Conservation (phyloP, 495 filamentous ascomycete species). For the Xylaria flabelliformis region DNA sequence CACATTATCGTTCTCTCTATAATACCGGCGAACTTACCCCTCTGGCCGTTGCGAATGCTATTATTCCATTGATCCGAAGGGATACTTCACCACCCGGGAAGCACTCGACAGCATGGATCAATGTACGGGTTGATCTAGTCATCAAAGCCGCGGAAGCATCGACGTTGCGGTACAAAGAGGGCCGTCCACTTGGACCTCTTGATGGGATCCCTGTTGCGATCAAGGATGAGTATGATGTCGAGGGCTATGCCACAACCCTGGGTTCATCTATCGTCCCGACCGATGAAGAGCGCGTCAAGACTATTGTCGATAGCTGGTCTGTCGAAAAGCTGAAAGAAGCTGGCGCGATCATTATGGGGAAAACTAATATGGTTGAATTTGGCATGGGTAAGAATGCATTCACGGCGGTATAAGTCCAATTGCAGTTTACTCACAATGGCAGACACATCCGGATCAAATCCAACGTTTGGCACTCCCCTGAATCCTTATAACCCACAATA, state of each 20-base stretch:
- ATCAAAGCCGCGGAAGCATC: constrained; percentile 70
- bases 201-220: constrained; percentile 81
- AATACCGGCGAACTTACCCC: constrained; percentile 71
- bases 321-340: constrained; percentile 73
- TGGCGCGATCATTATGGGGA: constrained; percentile 78
- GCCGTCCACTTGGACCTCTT: constrained; percentile 65
- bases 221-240: constrained; percentile 78
- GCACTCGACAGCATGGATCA: constrained; percentile 71
- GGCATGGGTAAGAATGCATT: constrained; percentile 50
- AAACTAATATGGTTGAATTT: constrained; percentile 85
- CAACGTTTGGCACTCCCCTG: constrained; percentile 74
- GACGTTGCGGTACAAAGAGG: constrained; percentile 67
- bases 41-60: constrained; percentile 63
- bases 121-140: constrained; percentile 62
- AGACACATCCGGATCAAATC: constrained; percentile 86
- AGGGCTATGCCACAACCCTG: constrained; percentile 70
- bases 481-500: constrained; percentile 78
- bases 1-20: constrained; percentile 73
- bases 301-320: constrained; percentile 65
- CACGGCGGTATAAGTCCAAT: background rate
- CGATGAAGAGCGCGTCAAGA: constrained; percentile 51
- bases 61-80: constrained; percentile 72
- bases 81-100: constrained; percentile 58
- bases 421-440: background rate
- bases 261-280: constrained; percentile 56